A percentile compares a stretch with the other conserved stretches of the same genome.
Evolutionary conservation across 2,329 filamentous ascomycete genomes (phyloP).

Genomic region (Claviceps monticola): DNA sequence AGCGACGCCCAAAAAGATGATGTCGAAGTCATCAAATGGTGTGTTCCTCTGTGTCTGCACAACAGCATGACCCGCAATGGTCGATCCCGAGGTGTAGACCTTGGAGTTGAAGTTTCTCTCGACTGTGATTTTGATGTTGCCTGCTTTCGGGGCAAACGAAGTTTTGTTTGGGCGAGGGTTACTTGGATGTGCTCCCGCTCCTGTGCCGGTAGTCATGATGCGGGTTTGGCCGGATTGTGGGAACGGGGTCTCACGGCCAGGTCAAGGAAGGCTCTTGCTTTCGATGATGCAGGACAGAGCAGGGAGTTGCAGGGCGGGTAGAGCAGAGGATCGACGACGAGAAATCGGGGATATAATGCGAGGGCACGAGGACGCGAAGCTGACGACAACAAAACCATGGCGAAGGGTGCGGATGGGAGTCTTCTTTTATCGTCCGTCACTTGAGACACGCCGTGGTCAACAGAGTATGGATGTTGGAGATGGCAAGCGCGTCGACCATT

Average conservation of each 20-base stretch:
- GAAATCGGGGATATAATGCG: background rate
- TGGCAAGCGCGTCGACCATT: conserved; percentile 3
- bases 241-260: background rate
- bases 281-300: background rate
- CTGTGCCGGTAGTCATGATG: conserved; percentile 1
- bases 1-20: conserved; percentile 36
- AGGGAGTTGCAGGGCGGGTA: background rate
- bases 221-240: background rate
- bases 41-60: conserved; percentile 32
- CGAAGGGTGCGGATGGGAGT: conserved; percentile 4
- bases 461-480: conserved; percentile 3
- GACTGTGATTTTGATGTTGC: conserved; percentile 31
- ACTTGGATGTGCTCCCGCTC: background rate
- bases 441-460: conserved; percentile 9
- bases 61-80: conserved; percentile 33
- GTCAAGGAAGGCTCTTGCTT: background rate
- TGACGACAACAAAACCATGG: background rate
- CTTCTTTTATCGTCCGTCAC: conserved; percentile 7
- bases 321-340: background rate
- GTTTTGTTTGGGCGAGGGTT: background rate
- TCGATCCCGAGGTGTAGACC: conserved; percentile 41
- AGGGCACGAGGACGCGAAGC: background rate
- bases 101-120: conserved; percentile 40
- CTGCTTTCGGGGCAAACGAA: background rate
- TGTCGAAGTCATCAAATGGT: conserved; percentile 36